phyloP scores from a whole-genome alignment of 371 early-diverging fungal genomes.

The Mycotypha africana region DNA sequence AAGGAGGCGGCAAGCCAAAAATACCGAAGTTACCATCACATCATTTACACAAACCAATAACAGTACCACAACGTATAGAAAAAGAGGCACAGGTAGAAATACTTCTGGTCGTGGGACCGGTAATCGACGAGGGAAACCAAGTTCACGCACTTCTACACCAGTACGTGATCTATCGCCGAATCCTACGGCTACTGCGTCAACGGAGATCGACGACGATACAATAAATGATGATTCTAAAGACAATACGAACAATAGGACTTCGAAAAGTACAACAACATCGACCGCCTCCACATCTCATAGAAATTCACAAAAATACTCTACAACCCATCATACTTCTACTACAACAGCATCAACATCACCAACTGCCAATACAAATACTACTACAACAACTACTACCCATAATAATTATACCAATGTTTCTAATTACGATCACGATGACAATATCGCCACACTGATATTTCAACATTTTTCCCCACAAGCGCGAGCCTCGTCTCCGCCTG shows the following conservation, averaged over 20 bases:
- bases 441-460: conserved; percentile 12
- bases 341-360: no score
- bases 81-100: no score
- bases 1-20: neutral
- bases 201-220: no score
- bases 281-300: neutral
- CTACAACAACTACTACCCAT: no score
- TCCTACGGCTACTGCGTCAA: neutral
- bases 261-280: no score
- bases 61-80: neutral
- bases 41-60: no score
- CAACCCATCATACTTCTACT: no score
- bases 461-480: conserved; percentile 19
- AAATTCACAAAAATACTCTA: conserved; percentile 2
- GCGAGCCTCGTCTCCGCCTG: conserved; percentile 32
- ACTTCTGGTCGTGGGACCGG: no score
- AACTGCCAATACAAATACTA: no score
- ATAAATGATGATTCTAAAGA: neutral
- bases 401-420: no score
- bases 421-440: no score
- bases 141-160: conserved; percentile 30
- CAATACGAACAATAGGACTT: neutral
- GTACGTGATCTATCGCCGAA: conserved; percentile 14
- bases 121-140: conserved; percentile 11
- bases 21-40: no score